A percentile compares a stretch with the other conserved stretches of the same genome.
Evolutionary conservation across 2,329 filamentous ascomycete genomes (phyloP).

Genomic region (Penicillium sp.): DNA sequence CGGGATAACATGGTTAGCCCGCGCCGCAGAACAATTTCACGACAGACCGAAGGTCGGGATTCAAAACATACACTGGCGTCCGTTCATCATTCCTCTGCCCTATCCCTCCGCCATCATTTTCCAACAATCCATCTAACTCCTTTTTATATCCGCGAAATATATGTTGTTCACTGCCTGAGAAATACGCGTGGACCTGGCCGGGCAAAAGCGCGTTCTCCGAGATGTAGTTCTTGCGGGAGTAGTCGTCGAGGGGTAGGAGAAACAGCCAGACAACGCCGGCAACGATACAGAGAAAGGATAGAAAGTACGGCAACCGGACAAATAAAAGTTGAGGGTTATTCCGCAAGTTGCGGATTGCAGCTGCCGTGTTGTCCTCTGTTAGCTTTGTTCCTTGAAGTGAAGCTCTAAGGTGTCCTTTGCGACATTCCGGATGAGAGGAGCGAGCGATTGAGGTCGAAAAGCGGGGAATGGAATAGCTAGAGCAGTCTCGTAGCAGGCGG

Average conservation of each 20-base stretch:
- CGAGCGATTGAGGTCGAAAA: slow-evolving; percentile 6
- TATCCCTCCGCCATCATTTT: slow-evolving; percentile 20
- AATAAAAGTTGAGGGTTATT: slow-evolving; percentile 77
- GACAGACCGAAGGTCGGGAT: neutral
- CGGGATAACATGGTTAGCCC: slow-evolving; percentile 20
- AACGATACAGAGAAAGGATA: slow-evolving; percentile 82
- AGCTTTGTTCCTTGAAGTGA: slow-evolving; percentile 19
- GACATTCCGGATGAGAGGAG: slow-evolving; percentile 22
- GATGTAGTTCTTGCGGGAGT: slow-evolving; percentile 92
- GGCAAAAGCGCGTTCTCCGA: slow-evolving; percentile 96
- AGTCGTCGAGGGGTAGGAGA: slow-evolving; percentile 84
- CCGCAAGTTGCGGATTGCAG: slow-evolving; percentile 61
- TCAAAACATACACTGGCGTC: slow-evolving; percentile 33
- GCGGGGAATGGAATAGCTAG: slow-evolving; percentile 7
- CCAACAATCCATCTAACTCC: slow-evolving; percentile 67
- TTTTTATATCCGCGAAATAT: slow-evolving; percentile 88
- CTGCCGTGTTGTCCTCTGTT: slow-evolving; percentile 32
- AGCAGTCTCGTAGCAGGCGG: neutral
- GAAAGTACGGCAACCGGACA: slow-evolving; percentile 79
- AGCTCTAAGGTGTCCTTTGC: slow-evolving; percentile 20
- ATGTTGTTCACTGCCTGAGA: slow-evolving; percentile 93
- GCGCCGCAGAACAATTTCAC: neutral
- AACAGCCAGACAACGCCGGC: slow-evolving; percentile 90
- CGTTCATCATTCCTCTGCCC: slow-evolving; percentile 27
- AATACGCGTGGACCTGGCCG: slow-evolving; percentile 97